Conservation (phyloP, 2,329 filamentous ascomycete genomes). For the Aspergillus awamori region DNA sequence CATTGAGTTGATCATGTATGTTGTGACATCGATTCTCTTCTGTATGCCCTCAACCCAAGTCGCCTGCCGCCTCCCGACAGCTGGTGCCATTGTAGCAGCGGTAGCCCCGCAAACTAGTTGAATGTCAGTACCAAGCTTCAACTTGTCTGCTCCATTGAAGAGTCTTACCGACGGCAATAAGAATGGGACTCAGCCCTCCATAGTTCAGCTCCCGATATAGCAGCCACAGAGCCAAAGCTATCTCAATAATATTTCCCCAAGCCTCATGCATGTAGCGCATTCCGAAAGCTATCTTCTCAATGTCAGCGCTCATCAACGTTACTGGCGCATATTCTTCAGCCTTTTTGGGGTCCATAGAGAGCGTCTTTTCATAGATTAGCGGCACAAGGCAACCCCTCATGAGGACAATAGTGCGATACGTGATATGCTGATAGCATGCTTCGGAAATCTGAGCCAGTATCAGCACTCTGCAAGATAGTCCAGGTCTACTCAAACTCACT, state of each 20-base stretch:
- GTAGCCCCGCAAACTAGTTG: conserved; percentile 2
- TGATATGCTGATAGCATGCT: conserved; percentile 33
- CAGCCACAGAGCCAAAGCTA: conserved; percentile 23
- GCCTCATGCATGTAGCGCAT: conserved; percentile 33
- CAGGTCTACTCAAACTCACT: neutral
- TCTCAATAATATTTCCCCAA: conserved; percentile 23
- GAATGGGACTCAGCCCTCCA: conserved; percentile 27
- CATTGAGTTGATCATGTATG: conserved; percentile 39
- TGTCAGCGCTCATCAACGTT: conserved; percentile 40
- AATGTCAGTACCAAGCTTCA: neutral
- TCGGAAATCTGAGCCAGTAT: conserved; percentile 21
- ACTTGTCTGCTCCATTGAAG: too few species aligned
- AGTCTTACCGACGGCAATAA: conserved; percentile 19
- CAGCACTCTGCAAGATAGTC: neutral
- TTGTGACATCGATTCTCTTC: conserved; percentile 30
- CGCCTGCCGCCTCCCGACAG: conserved; percentile 20
- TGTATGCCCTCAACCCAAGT: conserved; percentile 33
- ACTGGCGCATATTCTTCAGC: conserved; percentile 26
- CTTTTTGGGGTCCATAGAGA: conserved; percentile 20
- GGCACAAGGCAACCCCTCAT: neutral
- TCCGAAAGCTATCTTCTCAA: conserved; percentile 31
- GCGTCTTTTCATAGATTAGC: conserved; percentile 40
- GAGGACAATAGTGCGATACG: conserved; percentile 14
- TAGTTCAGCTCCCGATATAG: conserved; percentile 26
- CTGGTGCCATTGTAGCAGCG: conserved; percentile 1